Percentiles rank a stretch among this genome's conserved stretches.
Evolutionary conservation across 805 yeast species (phyloP).

Genomic region (Candida orba): DNA sequence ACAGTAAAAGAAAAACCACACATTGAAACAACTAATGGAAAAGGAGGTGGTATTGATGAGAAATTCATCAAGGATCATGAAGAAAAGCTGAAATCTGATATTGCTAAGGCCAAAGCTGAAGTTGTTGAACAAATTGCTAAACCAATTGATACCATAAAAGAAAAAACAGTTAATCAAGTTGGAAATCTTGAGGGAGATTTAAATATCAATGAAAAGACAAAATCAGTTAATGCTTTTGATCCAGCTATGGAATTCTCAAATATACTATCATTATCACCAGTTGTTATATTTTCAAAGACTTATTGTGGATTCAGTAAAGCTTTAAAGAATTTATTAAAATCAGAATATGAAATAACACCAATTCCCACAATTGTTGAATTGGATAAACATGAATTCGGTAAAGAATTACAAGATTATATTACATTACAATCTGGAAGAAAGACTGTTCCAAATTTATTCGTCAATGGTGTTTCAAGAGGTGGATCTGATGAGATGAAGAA

Average conservation of each 20-base stretch:
- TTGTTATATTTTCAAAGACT: slow-evolving; percentile 48
- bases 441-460: slow-evolving; percentile 87
- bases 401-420: slow-evolving; percentile 65
- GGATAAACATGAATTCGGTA: slow-evolving; percentile 73
- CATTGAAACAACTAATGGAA: slow-evolving; percentile 12
- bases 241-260: slow-evolving; percentile 47
- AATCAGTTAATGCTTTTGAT: slow-evolving; percentile 28
- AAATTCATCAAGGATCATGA: slow-evolving; percentile 33
- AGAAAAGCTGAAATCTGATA: slow-evolving; percentile 20
- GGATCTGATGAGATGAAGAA: slow-evolving; percentile 78
- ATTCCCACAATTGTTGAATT: slow-evolving; percentile 69
- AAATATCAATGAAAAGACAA: background rate
- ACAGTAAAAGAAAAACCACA: background rate
- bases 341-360: slow-evolving; percentile 66
- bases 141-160: background rate
- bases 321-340: slow-evolving; percentile 58
- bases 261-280: slow-evolving; percentile 56
- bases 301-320: slow-evolving; percentile 71
- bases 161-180: background rate
- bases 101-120: slow-evolving; percentile 9
- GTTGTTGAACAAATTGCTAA: background rate
- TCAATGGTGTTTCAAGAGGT: slow-evolving; percentile 72
- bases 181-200: background rate
- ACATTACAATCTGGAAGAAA: slow-evolving; percentile 62
- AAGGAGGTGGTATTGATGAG: slow-evolving; percentile 32